Evolutionary conservation across 495 filamentous ascomycete genomes (phyloP).

Genomic region (Thermothielavioides terrestris): DNA sequence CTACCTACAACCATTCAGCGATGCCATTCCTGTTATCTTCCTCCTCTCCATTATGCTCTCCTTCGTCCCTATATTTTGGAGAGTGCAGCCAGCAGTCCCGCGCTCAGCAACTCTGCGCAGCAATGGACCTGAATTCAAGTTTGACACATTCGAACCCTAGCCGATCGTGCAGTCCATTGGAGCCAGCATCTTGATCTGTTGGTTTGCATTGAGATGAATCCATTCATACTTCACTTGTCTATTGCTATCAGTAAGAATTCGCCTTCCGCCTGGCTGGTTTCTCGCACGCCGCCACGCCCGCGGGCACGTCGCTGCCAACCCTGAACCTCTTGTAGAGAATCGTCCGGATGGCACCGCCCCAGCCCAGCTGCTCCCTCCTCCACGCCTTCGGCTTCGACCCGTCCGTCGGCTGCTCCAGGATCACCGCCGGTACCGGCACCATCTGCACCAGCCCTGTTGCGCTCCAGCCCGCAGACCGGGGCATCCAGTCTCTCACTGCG

Average conservation of each 20-base stretch:
- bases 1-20: too few relatives aligned
- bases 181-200: background rate
- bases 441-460: background rate
- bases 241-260: constrained; percentile 10
- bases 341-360: constrained; percentile 26
- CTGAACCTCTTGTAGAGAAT: constrained; percentile 15
- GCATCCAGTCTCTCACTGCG: background rate
- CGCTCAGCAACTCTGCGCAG: too few relatives aligned
- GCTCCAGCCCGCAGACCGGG: background rate
- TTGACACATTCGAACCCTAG: too few relatives aligned
- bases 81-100: too few relatives aligned
- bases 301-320: constrained; percentile 11
- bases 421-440: constrained; percentile 21
- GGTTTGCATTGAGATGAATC: too few relatives aligned
- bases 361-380: constrained; percentile 33
- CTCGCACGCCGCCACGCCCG: constrained; percentile 15
- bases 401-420: constrained; percentile 26
- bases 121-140: background rate
- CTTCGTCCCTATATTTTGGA: too few relatives aligned
- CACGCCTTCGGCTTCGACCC: constrained; percentile 27
- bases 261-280: constrained; percentile 10
- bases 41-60: too few relatives aligned
- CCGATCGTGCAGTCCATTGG: too few relatives aligned
- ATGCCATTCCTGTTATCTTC: too few relatives aligned
- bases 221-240: too few relatives aligned